phyloP scores from a whole-genome alignment of 805 yeast genomes.

The Wickerhamiella sorbophila region DNA sequence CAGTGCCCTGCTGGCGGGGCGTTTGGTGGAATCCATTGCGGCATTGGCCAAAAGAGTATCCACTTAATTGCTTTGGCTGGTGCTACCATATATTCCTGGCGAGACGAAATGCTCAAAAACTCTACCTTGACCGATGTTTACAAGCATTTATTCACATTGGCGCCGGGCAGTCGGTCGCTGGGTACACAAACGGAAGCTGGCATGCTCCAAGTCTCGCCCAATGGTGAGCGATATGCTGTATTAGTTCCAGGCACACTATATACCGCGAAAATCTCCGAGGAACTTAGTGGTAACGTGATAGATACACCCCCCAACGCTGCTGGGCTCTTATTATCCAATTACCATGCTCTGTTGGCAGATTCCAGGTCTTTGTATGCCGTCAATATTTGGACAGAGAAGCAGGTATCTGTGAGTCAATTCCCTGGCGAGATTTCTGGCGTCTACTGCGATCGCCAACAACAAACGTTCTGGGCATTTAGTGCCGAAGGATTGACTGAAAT shows the following conservation, averaged over 20 bases:
- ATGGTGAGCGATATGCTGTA: background rate
- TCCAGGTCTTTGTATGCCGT: background rate
- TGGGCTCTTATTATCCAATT: background rate
- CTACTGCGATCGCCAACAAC: constrained; percentile 33
- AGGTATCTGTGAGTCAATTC: background rate
- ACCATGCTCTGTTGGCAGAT: background rate
- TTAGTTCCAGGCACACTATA: background rate
- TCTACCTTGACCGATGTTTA: background rate
- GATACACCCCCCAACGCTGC: background rate
- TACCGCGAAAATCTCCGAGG: background rate
- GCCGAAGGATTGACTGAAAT: constrained; percentile 52
- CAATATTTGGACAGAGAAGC: background rate
- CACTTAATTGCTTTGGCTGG: background rate
- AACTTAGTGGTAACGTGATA: background rate
- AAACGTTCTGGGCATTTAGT: constrained; percentile 70
- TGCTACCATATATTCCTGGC: background rate
- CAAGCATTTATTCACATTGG: background rate
- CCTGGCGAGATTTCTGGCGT: constrained; percentile 25
- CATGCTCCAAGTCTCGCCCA: background rate
- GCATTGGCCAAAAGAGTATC: too few relatives aligned
- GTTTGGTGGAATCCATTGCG: constrained; percentile 9
- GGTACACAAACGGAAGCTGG: background rate
- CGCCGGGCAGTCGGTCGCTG: background rate
- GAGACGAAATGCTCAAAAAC: background rate
- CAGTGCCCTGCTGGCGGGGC: constrained; percentile 19